Evolutionary conservation across 495 filamentous ascomycete species (phyloP), one percentile per base, ranked within the genome.

Genomic region (Cercophora sp.): DNA sequence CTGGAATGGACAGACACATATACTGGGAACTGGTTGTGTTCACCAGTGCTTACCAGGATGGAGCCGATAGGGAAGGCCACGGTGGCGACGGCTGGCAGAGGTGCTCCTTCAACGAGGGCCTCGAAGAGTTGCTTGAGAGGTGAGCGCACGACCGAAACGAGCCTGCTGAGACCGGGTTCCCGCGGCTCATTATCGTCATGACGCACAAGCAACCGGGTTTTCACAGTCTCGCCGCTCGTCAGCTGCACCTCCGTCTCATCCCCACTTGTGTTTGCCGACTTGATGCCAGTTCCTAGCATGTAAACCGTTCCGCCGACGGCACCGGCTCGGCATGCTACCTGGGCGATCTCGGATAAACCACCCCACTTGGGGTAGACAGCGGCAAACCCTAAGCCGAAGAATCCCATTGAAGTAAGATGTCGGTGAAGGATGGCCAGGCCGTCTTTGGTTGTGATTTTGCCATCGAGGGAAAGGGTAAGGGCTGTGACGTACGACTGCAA

Each of bases 291-390:
- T 32, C 81, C 83, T 18, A 97, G 84, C 51, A 96, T 88, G 70
- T 96, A 96, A 4, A 94, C 80, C 15, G 84, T 89, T 25, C 93
- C 94, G 3, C 94, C 92, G 6, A 98, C 91, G 4, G 93, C 93
- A 47, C 86, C 84, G 29, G 93, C 90, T 52, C 93, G 87, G 60
- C 93, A 97, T 10, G 85, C 88, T 9, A 96, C 89, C 63, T 98
- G 93, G 16, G 89, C 79, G 53, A 97, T 84, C 69, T 98, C 93
- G n/a, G 90, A 85, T 8, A 83, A 77, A 52, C 94, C 91, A 18
- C 93, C 93, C 85, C 91, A 98, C 71, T 93, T 95, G 9, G 91
- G 84, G 52, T 92, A 74, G 8, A 96, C 81, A 40, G 85, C 84
- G 26, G 88, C 86, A 65, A 96, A 96, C 4, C 90, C 89, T 47